Base-by-base conservation (phyloP, 2,329 filamentous ascomycete species). In the Beauveria sp. region DNA sequence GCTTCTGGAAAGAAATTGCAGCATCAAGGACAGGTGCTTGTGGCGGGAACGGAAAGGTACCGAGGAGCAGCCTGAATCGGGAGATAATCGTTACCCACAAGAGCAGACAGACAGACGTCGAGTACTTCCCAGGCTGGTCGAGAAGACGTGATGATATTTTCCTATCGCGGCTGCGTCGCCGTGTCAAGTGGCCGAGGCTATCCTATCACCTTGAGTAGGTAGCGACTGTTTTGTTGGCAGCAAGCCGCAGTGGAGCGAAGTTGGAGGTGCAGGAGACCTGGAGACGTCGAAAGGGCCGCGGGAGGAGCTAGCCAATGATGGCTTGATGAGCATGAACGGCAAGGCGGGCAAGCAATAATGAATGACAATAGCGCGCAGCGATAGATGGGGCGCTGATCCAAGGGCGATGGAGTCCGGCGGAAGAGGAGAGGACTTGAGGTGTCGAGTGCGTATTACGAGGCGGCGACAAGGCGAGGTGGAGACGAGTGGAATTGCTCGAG, bases 331-430 rank as follows among this genome's bases (percentile, higher is more conserved):
- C 10, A 34, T 14, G 12, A 34, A 14, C 18, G 20, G 26, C 30
- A 20, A n/a, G 24, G 20, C 16, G 24, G 24, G 22, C 40, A 42
- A 45, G 38, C 40, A 47, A 34, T 34, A 34, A 34, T 34, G 30
- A 34, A 14, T 34, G 30, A 34, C 30, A 34, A 57, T 57, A 49
- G 54, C 54, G 42, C 20, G 42, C 22, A 24, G 43, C 24, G 43
- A 57, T 57, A 43, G 54, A 57, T 57, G 54, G 54, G 54, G 54
- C 43, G 54, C 40, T 57, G 54, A 57, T 57, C 40, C 45, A 49
- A 34, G 54, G 30, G 30, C 18, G 51, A 53, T 42, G 22, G 43
- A 40, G 54, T 28, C 14, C 14, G 16, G 20, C 22, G 53, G 18
- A 20, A 16, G 52, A 40, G 34, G 49, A 24, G 18, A 18, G 20